phyloP scores from a whole-genome alignment of 305 asterid genomes.

The Fraxinus platypoda region DNA sequence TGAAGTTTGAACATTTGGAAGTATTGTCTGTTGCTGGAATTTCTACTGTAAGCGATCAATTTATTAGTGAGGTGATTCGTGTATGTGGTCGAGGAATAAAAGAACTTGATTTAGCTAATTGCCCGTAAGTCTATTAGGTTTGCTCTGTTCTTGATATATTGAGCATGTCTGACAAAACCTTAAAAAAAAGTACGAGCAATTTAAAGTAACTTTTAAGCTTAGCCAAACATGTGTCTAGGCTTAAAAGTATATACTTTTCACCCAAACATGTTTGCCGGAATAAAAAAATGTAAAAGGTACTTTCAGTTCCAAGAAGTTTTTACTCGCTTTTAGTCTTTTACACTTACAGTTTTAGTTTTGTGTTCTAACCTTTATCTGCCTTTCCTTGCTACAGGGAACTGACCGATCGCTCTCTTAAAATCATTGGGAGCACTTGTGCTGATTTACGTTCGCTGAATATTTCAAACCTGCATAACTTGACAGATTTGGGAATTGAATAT shows the following conservation, averaged over 20 bases:
- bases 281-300: neutral
- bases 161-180: neutral
- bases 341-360: neutral
- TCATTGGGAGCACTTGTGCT: slow-evolving; percentile 57
- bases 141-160: neutral
- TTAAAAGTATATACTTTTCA: neutral
- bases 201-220: neutral
- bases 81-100: slow-evolving; percentile 50
- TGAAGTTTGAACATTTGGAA: slow-evolving; percentile 58
- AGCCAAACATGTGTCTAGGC: neutral
- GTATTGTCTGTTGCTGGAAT: slow-evolving; percentile 74
- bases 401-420: slow-evolving; percentile 57
- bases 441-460: slow-evolving; percentile 57
- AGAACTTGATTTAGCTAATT: slow-evolving; percentile 71
- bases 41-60: slow-evolving; percentile 47
- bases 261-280: neutral
- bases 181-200: neutral
- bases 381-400: slow-evolving; percentile 23
- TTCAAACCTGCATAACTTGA: slow-evolving; percentile 55
- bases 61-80: slow-evolving; percentile 38
- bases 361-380: neutral
- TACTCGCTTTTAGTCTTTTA: neutral
- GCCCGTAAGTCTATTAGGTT: slow-evolving; percentile 56
- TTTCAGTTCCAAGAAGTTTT: neutral
- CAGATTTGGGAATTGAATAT: slow-evolving; percentile 62